Conservation (phyloP, 495 filamentous ascomycete species). For the Aspergillus indologenus region DNA sequence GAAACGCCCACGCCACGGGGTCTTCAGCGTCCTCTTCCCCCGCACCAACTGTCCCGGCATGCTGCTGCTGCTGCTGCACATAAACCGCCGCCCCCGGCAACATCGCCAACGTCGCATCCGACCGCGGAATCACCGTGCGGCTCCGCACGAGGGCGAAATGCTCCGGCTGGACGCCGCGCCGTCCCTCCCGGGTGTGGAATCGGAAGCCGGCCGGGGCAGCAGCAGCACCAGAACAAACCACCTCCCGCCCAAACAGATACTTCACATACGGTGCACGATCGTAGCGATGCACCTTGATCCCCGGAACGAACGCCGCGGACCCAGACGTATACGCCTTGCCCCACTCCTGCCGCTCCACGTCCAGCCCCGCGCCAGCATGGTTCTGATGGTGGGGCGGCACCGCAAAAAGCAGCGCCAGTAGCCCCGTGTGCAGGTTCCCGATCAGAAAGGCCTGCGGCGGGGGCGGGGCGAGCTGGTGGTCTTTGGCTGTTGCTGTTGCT, state of each 20-base stretch:
- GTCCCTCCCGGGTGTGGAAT: conserved; percentile 26
- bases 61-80: neutral
- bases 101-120: conserved; percentile 25
- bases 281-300: conserved; percentile 33
- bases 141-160: conserved; percentile 39
- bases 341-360: no score
- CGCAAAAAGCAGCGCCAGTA: conserved; percentile 23
- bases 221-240: conserved; percentile 6
- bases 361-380: no score
- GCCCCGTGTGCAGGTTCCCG: conserved; percentile 33
- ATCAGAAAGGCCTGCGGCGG: conserved; percentile 29
- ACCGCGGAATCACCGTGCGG: conserved; percentile 40
- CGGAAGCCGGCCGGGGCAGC: conserved; percentile 22
- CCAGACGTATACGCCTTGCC: neutral
- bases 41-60: no score
- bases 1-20: conserved; percentile 45
- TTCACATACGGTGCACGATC: conserved; percentile 36
- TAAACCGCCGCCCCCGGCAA: conserved; percentile 39
- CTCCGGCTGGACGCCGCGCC: conserved; percentile 20
- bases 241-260: conserved; percentile 27
- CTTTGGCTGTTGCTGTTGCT: conserved; percentile 5
- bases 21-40: no score
- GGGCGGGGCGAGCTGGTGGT: conserved; percentile 13
- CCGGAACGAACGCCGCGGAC: conserved; percentile 7
- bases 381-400: no score